Base-by-base conservation (phyloP, 2,329 filamentous ascomycete species). In the Neonectria neomacrospora region DNA sequence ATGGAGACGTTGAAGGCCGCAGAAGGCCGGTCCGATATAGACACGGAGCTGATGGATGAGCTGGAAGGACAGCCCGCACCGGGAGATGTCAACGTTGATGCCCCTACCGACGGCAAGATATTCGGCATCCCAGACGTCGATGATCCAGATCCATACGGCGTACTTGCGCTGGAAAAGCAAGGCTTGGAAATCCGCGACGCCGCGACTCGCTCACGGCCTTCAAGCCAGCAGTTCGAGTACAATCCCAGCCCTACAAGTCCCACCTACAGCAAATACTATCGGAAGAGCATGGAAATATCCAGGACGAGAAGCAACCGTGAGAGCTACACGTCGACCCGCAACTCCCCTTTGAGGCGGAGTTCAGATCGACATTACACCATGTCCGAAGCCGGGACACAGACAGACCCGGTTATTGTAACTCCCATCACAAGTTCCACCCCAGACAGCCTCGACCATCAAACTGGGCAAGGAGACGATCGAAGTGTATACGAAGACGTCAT, bases 121-220 rank as follows among this genome's bases (percentile, higher is more conserved):
- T 80, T 80, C 54, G 78, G 78, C 12, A 73, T 80, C n/a, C 78
- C 78, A 0, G 74, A 78, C 8, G 73, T 71, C 3, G 71, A 75
- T 14, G 78, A 80, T 39, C 77, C 78, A 0, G 78, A 80, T 63
- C 78, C 78, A 0, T 80, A 74, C 42, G 78, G 78, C 1, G 78
- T 80, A 2, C 59, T 71, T 1, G 78, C 78, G 1, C 68, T 80
- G 6, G 74, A 80, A 56, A 75, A 71, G 39, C 71, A 80, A 53
- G 78, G 78, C 0, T 61, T 80, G 2, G 76, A 76, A 5, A 76
- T 80, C 9, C 72, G 74, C 6, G 78, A 80, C 11, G 78, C 78
- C 1, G 75, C 72, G 2, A 79, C 76, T 1, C 75, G 67, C 3
- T 75, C 75, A 2, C 71, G 77, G 3, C 76, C 77, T 2, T 67